These are phyloP conservation scores for Pouteria campechiana DNA, from an alignment of 179 eudicot species.

Conservation along the genomic window DNA sequence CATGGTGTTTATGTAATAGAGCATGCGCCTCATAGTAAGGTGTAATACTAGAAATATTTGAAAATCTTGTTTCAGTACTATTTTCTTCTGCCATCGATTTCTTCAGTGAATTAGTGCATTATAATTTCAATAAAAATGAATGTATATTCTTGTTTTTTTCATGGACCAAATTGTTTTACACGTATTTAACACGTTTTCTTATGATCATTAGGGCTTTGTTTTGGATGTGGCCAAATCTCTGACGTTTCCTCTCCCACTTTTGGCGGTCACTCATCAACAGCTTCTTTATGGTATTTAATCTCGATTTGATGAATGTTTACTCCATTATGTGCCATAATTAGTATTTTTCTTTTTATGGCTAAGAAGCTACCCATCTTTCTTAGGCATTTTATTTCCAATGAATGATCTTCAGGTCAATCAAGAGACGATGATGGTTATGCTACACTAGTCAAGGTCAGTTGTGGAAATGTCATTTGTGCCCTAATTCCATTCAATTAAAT, in stretches of 20 bases:
- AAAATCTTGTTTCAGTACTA: no score
- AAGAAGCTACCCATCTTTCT: background rate
- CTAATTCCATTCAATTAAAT: no score
- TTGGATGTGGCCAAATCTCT: constrained; percentile 74
- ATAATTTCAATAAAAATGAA: no score
- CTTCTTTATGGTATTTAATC: constrained; percentile 11
- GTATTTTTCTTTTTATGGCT: constrained; percentile 5
- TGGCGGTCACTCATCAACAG: constrained; percentile 91
- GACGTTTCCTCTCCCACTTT: constrained; percentile 88
- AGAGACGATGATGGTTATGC: constrained; percentile 32
- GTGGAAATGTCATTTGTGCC: no score
- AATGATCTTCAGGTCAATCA: constrained; percentile 40
- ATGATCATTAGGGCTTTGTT: constrained; percentile 44
- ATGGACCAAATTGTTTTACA: no score
- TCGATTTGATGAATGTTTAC: background rate
- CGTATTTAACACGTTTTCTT: constrained; percentile 1
- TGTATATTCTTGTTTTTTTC: no score
- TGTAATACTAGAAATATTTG: no score
- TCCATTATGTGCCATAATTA: background rate
- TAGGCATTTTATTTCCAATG: no score
- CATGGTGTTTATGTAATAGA: no score
- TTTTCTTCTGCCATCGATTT: no score
- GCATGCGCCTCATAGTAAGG: no score
- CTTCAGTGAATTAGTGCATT: no score
- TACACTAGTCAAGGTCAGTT: constrained; percentile 70